Evolutionary conservation across 805 yeast genomes (phyloP).

Genomic region (Diddensiella santjacobensis): DNA sequence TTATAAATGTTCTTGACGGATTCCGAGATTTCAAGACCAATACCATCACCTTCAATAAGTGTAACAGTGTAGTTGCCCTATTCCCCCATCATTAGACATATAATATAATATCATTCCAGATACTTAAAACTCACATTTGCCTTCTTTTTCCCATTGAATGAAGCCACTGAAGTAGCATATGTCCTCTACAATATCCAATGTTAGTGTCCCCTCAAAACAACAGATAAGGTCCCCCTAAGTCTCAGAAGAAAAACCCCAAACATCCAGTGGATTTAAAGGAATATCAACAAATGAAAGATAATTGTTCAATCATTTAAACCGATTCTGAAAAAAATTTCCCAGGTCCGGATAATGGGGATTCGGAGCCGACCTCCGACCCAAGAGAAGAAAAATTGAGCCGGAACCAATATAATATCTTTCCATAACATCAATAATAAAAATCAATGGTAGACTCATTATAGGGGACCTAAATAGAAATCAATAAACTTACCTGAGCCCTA

Average conservation of each 20-base stretch:
- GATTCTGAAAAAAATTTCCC: neutral
- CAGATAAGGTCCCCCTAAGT: no score
- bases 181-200: neutral
- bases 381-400: neutral
- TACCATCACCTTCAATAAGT: constrained; percentile 97
- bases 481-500: constrained; percentile 1
- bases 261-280: no score
- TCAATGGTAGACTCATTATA: neutral
- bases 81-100: neutral
- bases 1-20: constrained; percentile 89
- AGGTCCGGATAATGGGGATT: neutral
- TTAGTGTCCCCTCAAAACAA: no score
- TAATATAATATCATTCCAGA: neutral
- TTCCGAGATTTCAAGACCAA: constrained; percentile 91
- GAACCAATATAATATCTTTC: neutral
- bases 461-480: neutral
- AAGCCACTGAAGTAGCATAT: constrained; percentile 36
- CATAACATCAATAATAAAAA: no score
- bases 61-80: constrained; percentile 87
- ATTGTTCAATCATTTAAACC: no score
- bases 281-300: no score
- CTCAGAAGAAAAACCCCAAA: no score
- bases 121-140: constrained; percentile 22
- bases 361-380: neutral
- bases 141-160: constrained; percentile 39